Percentiles rank a stretch among this genome's conserved stretches.
Evolutionary conservation across 192 early-diverging fungal species (phyloP).

Genomic region (Dimargaris verticillata): DNA sequence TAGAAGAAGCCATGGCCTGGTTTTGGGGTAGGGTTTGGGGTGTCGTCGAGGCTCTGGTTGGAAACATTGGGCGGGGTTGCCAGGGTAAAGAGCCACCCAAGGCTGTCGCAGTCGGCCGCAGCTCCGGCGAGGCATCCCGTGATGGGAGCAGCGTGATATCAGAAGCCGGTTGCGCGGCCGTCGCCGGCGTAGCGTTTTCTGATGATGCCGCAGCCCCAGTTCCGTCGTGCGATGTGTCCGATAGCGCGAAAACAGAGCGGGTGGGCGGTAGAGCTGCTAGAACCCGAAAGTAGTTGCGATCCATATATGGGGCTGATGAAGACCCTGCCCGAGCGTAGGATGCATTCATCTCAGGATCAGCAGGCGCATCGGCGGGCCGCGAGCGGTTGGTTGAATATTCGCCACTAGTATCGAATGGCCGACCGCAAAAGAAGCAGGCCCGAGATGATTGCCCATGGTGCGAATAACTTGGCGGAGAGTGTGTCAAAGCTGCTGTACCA

Average conservation of each 20-base stretch:
- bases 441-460: neutral
- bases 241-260: too few species aligned
- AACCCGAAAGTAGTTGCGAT: constrained; percentile 10
- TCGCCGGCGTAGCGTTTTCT: neutral
- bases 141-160: neutral
- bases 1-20: constrained; percentile 7
- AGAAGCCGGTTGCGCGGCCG: neutral
- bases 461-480: neutral
- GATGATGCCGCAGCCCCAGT: too few species aligned
- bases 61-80: neutral
- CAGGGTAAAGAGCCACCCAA: neutral
- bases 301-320: neutral
- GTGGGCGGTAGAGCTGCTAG: constrained; percentile 9
- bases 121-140: neutral
- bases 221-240: too few species aligned
- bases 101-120: neutral
- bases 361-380: neutral
- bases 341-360: neutral
- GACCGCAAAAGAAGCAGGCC: neutral
- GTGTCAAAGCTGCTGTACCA: neutral
- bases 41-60: neutral
- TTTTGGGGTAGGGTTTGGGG: neutral
- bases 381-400: neutral
- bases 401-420: neutral
- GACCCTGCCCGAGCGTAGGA: neutral